Evolutionary conservation across 192 early-diverging fungal species (phyloP).

Genomic region (Chytriomyces sp.): DNA sequence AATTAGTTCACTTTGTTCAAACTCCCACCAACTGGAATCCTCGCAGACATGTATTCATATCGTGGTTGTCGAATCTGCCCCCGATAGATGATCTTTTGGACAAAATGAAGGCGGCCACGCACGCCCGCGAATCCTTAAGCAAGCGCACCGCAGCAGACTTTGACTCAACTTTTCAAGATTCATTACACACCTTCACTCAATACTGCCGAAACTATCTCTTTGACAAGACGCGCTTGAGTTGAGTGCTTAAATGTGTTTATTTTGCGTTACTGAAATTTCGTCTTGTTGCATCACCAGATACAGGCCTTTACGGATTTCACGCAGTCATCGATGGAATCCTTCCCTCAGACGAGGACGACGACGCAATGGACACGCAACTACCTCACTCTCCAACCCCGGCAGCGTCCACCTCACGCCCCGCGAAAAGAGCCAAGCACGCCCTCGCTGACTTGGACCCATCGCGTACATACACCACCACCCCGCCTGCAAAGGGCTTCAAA

Average conservation of each 20-base stretch:
- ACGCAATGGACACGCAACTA: too few species aligned
- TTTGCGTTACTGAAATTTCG: not conserved
- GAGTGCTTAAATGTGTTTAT: not conserved
- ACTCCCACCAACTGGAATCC: too few species aligned
- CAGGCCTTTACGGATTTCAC: not conserved
- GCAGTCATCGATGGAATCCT: constrained; percentile 4
- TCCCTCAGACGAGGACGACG: not conserved
- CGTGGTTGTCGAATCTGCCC: constrained; percentile 24
- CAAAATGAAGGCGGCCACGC: not conserved
- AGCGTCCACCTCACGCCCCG: not conserved
- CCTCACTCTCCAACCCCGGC: not conserved
- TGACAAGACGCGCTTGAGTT: constrained; percentile 18
- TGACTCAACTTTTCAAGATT: constrained; percentile 5
- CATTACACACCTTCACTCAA: not conserved
- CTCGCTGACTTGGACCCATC: not conserved
- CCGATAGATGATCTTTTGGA: not conserved
- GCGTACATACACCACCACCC: not conserved
- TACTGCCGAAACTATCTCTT: constrained; percentile 22
- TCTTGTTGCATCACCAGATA: constrained; percentile 1
- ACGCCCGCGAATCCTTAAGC: not conserved
- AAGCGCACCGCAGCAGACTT: constrained; percentile 8
- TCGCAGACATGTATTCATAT: constrained; percentile 15
- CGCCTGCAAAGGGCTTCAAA: not conserved
- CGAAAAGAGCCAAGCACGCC: not conserved
- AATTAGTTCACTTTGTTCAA: not conserved